A percentile compares a stretch with the other conserved stretches of the same genome.
phyloP scores from a whole-genome alignment of 2,329 filamentous ascomycete species.

The Endocalyx cinctus region DNA sequence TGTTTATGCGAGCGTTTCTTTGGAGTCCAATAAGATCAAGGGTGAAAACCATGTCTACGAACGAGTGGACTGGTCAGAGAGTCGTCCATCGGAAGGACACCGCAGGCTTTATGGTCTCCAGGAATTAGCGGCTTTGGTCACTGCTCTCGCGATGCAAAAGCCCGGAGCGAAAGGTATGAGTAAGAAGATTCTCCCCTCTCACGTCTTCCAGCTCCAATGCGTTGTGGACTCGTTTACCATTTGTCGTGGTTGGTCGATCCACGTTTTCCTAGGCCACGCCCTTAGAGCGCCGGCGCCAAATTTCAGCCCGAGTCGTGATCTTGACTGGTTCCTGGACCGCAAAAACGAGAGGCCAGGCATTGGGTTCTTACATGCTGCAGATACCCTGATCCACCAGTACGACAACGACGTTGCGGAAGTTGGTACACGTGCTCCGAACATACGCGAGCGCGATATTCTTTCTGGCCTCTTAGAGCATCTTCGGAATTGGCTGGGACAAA shows the following conservation, averaged over 20 bases:
- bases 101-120: constrained; percentile 39
- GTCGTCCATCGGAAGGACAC: constrained; percentile 31
- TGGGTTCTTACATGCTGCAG: constrained; percentile 27
- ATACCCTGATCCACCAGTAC: constrained; percentile 25
- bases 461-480: constrained; percentile 25
- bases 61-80: constrained; percentile 36
- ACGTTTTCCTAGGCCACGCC: constrained; percentile 28
- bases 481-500: constrained; percentile 32
- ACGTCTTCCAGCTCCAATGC: constrained; percentile 46
- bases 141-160: constrained; percentile 41
- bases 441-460: constrained; percentile 18
- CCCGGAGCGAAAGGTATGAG: constrained; percentile 31
- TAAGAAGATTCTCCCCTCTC: constrained; percentile 37
- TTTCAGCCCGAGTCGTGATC: constrained; percentile 35
- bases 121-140: constrained; percentile 41
- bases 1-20: constrained; percentile 34
- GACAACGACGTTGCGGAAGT: constrained; percentile 20
- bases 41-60: constrained; percentile 30
- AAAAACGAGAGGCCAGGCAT: constrained; percentile 20
- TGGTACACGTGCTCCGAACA: constrained; percentile 3
- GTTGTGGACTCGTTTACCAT: constrained; percentile 43
- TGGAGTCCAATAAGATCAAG: constrained; percentile 31
- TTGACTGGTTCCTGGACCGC: constrained; percentile 39
- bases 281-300: constrained; percentile 27
- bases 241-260: constrained; percentile 39